Percentiles rank a stretch among this genome's conserved stretches.
Evolutionary conservation across 2,329 filamentous ascomycete genomes (phyloP).

Genomic region (Leptographium galeiforme): DNA sequence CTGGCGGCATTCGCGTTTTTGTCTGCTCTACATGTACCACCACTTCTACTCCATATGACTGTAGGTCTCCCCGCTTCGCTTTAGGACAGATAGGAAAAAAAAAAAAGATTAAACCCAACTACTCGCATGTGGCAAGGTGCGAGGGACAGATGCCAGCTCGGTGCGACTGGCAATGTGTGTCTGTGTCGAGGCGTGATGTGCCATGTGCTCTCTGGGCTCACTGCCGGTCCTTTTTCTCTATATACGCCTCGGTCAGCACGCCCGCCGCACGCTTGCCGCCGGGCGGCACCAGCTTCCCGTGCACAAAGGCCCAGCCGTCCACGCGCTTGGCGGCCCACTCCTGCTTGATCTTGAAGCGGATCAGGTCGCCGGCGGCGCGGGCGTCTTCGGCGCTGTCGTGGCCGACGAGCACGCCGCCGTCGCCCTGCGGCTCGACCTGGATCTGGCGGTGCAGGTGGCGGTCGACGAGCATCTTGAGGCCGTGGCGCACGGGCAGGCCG

Average conservation of each 20-base stretch:
- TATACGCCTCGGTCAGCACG: constrained; percentile 23
- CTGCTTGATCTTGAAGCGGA: constrained; percentile 54
- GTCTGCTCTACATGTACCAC: constrained; percentile 1
- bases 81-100: neutral
- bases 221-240: neutral
- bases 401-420: constrained; percentile 35
- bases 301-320: constrained; percentile 51
- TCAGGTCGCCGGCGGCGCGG: constrained; percentile 74
- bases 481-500: constrained; percentile 64
- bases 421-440: constrained; percentile 46
- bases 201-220: neutral
- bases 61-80: constrained; percentile 6
- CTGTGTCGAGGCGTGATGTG: neutral
- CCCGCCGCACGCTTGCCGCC: constrained; percentile 11
- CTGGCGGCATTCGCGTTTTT: neutral
- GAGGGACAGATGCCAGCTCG: neutral
- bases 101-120: neutral
- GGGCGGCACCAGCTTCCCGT: constrained; percentile 32
- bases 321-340: constrained; percentile 55
- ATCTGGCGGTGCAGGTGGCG: constrained; percentile 62
- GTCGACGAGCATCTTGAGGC: constrained; percentile 62
- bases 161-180: neutral
- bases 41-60: neutral
- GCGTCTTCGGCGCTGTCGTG: constrained; percentile 94
- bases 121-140: too few relatives aligned